Evolutionary conservation across 1,284 basidiomycete species (phyloP).

Genomic region (Cryptococcus jaspeensis): DNA sequence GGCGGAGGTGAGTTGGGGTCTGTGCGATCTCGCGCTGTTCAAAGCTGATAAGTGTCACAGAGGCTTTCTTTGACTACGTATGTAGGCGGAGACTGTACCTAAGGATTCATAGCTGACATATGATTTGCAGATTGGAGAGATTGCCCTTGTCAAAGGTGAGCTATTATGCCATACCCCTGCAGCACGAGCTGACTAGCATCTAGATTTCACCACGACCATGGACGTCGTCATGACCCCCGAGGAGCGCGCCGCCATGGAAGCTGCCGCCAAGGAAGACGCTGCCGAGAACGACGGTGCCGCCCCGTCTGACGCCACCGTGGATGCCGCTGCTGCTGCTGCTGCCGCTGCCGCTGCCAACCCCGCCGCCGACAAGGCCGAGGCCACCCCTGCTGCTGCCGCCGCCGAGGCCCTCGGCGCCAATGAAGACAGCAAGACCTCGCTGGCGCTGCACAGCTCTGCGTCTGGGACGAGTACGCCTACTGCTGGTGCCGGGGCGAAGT

Average conservation of each 20-base stretch:
- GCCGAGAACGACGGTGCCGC: slow-evolving; percentile 56
- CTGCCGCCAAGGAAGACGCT: slow-evolving; percentile 39
- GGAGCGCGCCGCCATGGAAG: slow-evolving; percentile 83
- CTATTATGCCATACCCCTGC: neutral
- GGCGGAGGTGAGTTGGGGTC: slow-evolving; percentile 69
- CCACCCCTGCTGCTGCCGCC: slow-evolving; percentile 19
- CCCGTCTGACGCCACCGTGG: slow-evolving; percentile 28
- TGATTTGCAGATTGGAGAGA: slow-evolving; percentile 76
- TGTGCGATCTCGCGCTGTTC: neutral
- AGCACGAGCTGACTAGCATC: neutral
- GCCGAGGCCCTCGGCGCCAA: slow-evolving; percentile 11
- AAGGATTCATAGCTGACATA: neutral
- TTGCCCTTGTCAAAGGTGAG: slow-evolving; percentile 74
- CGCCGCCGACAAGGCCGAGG: slow-evolving; percentile 11
- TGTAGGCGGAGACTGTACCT: slow-evolving; percentile 42
- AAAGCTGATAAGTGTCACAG: slow-evolving; percentile 17
- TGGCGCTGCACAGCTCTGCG: slow-evolving; percentile 32
- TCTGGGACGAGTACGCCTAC: slow-evolving; percentile 25
- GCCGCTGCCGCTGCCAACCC: slow-evolving; percentile 18
- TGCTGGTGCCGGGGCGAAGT: slow-evolving; percentile 27
- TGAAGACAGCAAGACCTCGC: slow-evolving; percentile 20
- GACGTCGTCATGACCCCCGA: slow-evolving; percentile 68
- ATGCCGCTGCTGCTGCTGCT: slow-evolving; percentile 30
- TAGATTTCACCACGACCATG: slow-evolving; percentile 51
- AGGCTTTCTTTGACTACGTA: slow-evolving; percentile 68